Conservation (phyloP, 805 yeast genomes). For the Yamadazyma phyllophila region DNA sequence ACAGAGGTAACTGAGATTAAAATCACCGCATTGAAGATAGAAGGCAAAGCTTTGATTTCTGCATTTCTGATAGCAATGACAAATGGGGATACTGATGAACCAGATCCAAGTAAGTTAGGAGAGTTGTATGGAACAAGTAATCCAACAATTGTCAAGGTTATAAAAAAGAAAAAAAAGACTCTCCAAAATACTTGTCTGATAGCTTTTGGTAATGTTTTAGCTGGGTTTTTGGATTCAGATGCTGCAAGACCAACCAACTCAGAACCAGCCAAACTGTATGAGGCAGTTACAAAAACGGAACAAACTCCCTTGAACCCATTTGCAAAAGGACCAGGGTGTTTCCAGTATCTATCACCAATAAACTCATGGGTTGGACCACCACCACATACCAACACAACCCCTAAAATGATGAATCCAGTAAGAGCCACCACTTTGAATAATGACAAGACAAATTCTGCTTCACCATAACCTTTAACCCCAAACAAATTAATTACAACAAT, state of each 20-base stretch:
- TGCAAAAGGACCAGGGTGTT: conserved; percentile 32
- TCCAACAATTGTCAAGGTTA: conserved; percentile 33
- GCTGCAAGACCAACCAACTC: conserved; percentile 40
- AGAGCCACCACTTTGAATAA: conserved; percentile 33
- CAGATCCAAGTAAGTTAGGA: conserved; percentile 40
- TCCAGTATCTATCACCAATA: conserved; percentile 33
- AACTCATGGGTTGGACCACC: conserved; percentile 39
- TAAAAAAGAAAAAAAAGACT: conserved; percentile 38
- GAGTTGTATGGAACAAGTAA: conserved; percentile 51
- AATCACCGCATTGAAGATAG: conserved; percentile 72
- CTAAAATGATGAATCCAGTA: conserved; percentile 36
- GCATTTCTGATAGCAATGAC: conserved; percentile 66
- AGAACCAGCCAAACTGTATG: conserved; percentile 36
- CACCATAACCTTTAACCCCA: conserved; percentile 39
- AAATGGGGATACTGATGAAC: conserved; percentile 67
- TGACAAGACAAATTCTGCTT: conserved; percentile 33
- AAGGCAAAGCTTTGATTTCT: conserved; percentile 64
- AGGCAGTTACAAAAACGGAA: conserved; percentile 37
- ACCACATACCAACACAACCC: conserved; percentile 36
- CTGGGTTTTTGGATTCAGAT: conserved; percentile 40
- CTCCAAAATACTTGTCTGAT: conserved; percentile 45
- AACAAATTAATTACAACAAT: conserved; percentile 30
- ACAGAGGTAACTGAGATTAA: conserved; percentile 71
- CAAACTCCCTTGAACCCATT: conserved; percentile 40
- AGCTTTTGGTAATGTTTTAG: conserved; percentile 39